A percentile compares a stretch with the other conserved stretches of the same genome.
Evolutionary conservation across 139 green algal genomes (phyloP).

Genomic region (Chlorella ohadii): DNA sequence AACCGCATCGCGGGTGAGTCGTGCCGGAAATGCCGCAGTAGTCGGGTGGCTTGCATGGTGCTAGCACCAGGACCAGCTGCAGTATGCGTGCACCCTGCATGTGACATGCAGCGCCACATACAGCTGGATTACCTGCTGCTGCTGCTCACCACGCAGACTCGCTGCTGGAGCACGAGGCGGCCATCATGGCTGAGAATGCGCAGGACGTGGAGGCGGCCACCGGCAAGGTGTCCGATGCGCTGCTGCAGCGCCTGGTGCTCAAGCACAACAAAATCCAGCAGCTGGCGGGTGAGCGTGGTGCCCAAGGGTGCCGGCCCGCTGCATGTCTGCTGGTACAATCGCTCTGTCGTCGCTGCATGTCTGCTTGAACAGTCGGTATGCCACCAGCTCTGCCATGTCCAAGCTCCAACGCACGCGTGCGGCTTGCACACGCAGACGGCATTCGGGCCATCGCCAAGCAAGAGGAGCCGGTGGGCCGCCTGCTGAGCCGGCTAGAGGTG

Average conservation of each 20-base stretch:
- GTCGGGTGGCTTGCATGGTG: no score
- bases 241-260: conserved; percentile 94
- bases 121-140: no score
- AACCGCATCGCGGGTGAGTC: conserved; percentile 69
- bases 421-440: conserved; percentile 54
- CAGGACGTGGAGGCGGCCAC: conserved; percentile 70
- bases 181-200: conserved; percentile 89
- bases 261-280: conserved; percentile 94
- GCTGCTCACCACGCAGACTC: conserved; percentile 53
- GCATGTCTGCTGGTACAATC: no score
- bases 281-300: conserved; percentile 60
- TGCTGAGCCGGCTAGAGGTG: conserved; percentile 80
- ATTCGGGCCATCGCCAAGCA: conserved; percentile 88
- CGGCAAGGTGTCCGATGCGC: conserved; percentile 70
- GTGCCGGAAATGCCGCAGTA: no score
- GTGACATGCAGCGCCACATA: no score
- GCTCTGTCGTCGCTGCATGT: no score
- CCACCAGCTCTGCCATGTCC: no score
- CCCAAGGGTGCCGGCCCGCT: no score
- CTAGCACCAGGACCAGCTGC: no score
- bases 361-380: no score
- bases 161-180: conserved; percentile 74
- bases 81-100: no score
- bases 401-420: not conserved
- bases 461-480: conserved; percentile 83